These are phyloP conservation scores for Pseudoscleropodium purum DNA, from an alignment of 225 moss, liverwort and hornwort genomes.

Conservation along the genomic window DNA sequence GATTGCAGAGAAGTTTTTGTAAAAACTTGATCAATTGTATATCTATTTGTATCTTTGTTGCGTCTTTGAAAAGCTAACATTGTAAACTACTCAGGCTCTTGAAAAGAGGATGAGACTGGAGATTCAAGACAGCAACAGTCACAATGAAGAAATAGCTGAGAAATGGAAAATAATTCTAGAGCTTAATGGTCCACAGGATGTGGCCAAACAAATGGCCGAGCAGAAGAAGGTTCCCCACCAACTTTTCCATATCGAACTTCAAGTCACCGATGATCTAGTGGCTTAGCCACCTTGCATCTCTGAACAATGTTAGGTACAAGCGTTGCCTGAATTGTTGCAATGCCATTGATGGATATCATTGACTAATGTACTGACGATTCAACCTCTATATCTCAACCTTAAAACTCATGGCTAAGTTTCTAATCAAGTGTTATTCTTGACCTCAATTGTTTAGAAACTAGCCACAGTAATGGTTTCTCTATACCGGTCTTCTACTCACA, in stretches of 20 bases:
- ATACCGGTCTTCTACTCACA: background rate
- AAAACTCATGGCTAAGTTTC: background rate
- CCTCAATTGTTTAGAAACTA: background rate
- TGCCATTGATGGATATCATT: background rate
- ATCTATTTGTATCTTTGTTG: background rate
- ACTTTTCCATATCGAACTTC: constrained; percentile 27
- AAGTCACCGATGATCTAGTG: constrained; percentile 15
- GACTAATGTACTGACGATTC: background rate
- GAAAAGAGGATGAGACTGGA: constrained; percentile 25
- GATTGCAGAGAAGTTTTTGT: background rate
- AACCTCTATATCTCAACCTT: background rate
- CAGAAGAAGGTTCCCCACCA: constrained; percentile 49
- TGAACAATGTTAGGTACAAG: constrained; percentile 21
- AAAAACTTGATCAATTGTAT: background rate
- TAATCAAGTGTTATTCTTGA: background rate
- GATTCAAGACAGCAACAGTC: constrained; percentile 12
- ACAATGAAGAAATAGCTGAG: constrained; percentile 33
- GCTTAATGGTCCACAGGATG: constrained; percentile 39
- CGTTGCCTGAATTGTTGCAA: constrained; percentile 6
- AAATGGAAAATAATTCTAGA: constrained; percentile 26
- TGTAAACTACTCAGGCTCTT: constrained; percentile 6
- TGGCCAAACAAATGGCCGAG: constrained; percentile 33
- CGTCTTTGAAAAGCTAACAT: background rate
- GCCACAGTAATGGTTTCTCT: no score
- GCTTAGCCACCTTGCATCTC: constrained; percentile 10